These are phyloP conservation scores for Teunomyces cretensis DNA, from an alignment of 805 yeast species.

Conservation along the genomic window DNA sequence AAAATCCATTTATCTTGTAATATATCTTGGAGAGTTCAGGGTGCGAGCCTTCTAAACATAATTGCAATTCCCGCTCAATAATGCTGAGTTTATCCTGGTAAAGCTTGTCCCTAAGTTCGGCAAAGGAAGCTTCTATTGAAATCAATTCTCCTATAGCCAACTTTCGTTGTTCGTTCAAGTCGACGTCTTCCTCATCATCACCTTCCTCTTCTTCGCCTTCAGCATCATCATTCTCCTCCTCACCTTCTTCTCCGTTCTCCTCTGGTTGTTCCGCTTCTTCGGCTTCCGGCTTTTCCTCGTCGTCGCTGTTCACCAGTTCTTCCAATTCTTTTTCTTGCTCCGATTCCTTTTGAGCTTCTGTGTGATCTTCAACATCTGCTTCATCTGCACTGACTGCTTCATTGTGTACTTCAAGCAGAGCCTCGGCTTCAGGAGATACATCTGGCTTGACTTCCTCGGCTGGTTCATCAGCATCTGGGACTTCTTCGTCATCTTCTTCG, in stretches of 20 bases:
- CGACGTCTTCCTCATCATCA: constrained; percentile 11
- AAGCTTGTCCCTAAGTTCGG: constrained; percentile 76
- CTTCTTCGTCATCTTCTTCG: constrained; percentile 6
- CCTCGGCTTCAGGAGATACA: no score
- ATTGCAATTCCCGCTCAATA: constrained; percentile 76
- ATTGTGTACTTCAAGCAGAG: no score
- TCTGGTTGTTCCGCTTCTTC: constrained; percentile 10
- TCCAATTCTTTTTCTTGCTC: not conserved
- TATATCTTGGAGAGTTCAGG: constrained; percentile 81
- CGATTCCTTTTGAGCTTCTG: constrained; percentile 33
- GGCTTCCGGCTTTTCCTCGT: constrained; percentile 8
- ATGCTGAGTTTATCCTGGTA: constrained; percentile 80
- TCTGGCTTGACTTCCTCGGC: constrained; percentile 30
- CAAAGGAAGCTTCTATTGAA: constrained; percentile 82
- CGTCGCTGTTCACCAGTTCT: not conserved
- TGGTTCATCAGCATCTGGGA: not conserved
- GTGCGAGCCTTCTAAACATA: constrained; percentile 87
- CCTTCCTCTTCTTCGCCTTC: constrained; percentile 10
- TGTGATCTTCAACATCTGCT: not conserved
- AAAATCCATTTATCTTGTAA: constrained; percentile 67
- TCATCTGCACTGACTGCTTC: not conserved
- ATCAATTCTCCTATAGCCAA: constrained; percentile 73
- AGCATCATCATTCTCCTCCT: constrained; percentile 9
- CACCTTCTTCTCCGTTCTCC: constrained; percentile 10
- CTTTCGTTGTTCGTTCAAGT: constrained; percentile 45